Base-by-base conservation (phyloP, 164 flowering plant genomes). In the Tetracentron sinense region DNA sequence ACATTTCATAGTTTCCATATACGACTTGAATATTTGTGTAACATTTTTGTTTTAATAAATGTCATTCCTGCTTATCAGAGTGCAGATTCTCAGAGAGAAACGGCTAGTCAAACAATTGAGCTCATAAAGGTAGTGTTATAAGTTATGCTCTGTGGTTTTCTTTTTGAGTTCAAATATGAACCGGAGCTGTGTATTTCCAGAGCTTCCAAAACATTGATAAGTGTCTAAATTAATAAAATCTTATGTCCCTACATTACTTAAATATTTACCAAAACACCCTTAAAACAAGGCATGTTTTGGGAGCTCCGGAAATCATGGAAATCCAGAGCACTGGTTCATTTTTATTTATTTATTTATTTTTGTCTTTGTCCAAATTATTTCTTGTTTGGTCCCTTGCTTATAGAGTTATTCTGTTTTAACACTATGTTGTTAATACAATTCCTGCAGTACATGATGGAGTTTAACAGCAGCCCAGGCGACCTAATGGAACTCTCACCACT, bases 41-140 rank as follows among this genome's bases (percentile, higher is more conserved):
- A 21, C 19, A 27, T 31, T n/a, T 20, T 6, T 60, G 44, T 55
- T 66, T 61, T 38, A 44, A 63, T 52, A 52, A 64, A 31, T 63
- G 44, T 75, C 48, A 25, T 21, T 58, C 58, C 65, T 69, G 16
- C 44, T 79, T 72, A 54, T 75, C 90, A 95, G 99, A 95, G 97
- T 88, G 97, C 99, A 72, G 99, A 95, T 82, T 79, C 97, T 71
- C 97, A 92, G 77, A 72, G 97, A 61, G 97, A 88, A 76, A 90
- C 97, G 65, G 99, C 99, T 52, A 90, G 92, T 71, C 99, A 92
- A 74, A 95, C 97, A 20, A 95, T 95, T 53, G 99, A 95, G 57
- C 96, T 95, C 50, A 92, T 95, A 65, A 95, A 95, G 97, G 99
- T 95, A 78, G 5, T 60, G 1, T 15, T 30, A n/a, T n/a, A n/a